Percentiles rank a stretch among this genome's conserved stretches.
phyloP scores from a whole-genome alignment of 352 stramenopile species.

The Phytophthora ohioensis region DNA sequence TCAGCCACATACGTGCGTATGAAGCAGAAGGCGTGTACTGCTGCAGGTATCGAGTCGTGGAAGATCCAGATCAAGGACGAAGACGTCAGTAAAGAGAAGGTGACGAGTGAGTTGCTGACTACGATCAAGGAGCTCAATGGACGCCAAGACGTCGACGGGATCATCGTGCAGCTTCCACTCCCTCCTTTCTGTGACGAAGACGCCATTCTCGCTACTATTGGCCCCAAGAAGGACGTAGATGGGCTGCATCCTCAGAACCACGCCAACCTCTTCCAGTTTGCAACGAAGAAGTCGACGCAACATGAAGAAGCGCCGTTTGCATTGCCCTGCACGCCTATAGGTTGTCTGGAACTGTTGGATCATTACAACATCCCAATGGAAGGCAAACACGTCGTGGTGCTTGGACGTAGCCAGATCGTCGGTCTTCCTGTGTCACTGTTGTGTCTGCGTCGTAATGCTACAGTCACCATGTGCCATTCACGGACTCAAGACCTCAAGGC shows the following conservation, averaged over 20 bases:
- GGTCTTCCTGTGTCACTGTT: slow-evolving; percentile 97
- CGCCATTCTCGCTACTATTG: slow-evolving; percentile 92
- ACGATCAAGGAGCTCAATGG: slow-evolving; percentile 77
- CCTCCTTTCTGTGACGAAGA: slow-evolving; percentile 94
- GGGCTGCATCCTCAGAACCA: slow-evolving; percentile 98
- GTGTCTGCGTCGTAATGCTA: slow-evolving; percentile 96
- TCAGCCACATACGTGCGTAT: slow-evolving; percentile 98
- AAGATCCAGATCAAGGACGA: slow-evolving; percentile 65
- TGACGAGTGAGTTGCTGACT: slow-evolving; percentile 45
- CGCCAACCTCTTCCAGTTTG: slow-evolving; percentile 89
- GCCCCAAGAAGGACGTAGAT: slow-evolving; percentile 97
- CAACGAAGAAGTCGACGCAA: slow-evolving; percentile 46
- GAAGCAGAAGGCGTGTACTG: slow-evolving; percentile 98
- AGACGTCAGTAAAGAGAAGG: slow-evolving; percentile 25
- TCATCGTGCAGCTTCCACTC: slow-evolving; percentile 93
- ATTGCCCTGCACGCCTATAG: slow-evolving; percentile 96
- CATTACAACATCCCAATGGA: slow-evolving; percentile 87
- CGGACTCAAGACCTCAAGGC: slow-evolving; percentile 89
- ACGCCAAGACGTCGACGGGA: slow-evolving; percentile 79
- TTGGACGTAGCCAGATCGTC: slow-evolving; percentile 98
- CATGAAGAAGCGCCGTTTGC: slow-evolving; percentile 77
- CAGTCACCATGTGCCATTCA: slow-evolving; percentile 98
- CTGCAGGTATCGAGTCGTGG: slow-evolving; percentile 94
- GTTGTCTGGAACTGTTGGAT: slow-evolving; percentile 97
- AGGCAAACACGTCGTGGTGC: slow-evolving; percentile 97